These are phyloP conservation scores for Ceraceosorus bombacis DNA, from an alignment of 1,284 basidiomycete genomes.

Conservation along the genomic window DNA sequence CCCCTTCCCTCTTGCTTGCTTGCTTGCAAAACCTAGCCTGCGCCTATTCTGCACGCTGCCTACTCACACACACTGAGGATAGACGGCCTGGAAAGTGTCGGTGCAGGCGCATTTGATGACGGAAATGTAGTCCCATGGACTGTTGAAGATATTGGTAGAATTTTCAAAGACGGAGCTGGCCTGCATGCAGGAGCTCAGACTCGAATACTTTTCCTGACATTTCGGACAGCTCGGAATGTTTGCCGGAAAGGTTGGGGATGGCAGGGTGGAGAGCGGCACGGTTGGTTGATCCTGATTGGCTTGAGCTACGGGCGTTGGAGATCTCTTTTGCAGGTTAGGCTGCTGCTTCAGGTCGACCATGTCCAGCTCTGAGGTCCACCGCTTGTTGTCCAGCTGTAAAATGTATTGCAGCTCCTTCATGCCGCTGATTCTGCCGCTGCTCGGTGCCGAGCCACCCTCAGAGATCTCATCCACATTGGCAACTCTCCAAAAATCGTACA, in stretches of 20 bases:
- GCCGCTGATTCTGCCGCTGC: no score
- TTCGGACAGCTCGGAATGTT: slow-evolving; percentile 10
- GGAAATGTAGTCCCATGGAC: slow-evolving; percentile 29
- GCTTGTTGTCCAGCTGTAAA: no score
- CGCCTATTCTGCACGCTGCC: background rate
- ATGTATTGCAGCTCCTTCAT: no score
- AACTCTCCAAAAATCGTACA: no score
- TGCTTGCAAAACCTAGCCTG: no score
- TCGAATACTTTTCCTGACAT: slow-evolving; percentile 27
- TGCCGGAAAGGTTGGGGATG: background rate
- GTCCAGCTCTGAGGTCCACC: no score
- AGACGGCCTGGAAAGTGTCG: slow-evolving; percentile 60
- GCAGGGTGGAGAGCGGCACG: background rate
- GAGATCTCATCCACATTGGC: no score
- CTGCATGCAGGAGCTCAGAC: slow-evolving; percentile 31
- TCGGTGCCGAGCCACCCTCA: no score
- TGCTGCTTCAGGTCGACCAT: no score
- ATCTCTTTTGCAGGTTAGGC: no score
- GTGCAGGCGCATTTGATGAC: slow-evolving; percentile 63
- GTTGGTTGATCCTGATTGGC: background rate
- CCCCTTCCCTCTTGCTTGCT: no score
- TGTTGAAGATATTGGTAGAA: slow-evolving; percentile 32
- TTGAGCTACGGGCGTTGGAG: no score
- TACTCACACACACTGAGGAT: slow-evolving; percentile 61
- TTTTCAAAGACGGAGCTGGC: slow-evolving; percentile 29